phyloP scores from a whole-genome alignment of 768 basidiomycete genomes.

The Boletellus emodensis region DNA sequence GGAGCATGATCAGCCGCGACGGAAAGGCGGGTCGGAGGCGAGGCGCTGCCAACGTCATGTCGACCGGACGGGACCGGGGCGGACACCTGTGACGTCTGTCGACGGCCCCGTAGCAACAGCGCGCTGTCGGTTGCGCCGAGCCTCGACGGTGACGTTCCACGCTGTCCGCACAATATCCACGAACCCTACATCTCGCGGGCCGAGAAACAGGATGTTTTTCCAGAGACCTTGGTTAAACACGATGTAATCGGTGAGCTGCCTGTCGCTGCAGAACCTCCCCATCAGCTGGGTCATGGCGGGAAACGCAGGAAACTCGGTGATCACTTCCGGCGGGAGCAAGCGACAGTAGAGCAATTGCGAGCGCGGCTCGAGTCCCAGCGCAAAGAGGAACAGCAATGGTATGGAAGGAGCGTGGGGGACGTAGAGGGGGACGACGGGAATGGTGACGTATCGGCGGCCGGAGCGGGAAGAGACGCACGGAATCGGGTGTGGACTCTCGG shows the following conservation, averaged over 20 bases:
- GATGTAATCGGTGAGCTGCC: constrained; percentile 29
- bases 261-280: constrained; percentile 37
- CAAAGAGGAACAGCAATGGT: constrained; percentile 56
- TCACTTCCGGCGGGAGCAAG: constrained; percentile 48
- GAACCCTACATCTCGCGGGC: constrained; percentile 42
- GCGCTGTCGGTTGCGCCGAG: constrained; percentile 34
- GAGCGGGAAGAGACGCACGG: constrained; percentile 22
- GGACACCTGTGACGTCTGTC: constrained; percentile 9
- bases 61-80: constrained; percentile 9
- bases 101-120: constrained; percentile 8
- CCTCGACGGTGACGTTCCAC: constrained; percentile 75
- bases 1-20: constrained; percentile 14
- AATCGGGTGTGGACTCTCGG: constrained; percentile 33
- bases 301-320: constrained; percentile 59
- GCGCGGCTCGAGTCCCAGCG: constrained; percentile 48
- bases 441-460: constrained; percentile 36
- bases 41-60: constrained; percentile 17
- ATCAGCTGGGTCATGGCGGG: constrained; percentile 54
- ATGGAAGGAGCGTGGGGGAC: constrained; percentile 55
- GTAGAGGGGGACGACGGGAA: constrained; percentile 46
- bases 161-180: constrained; percentile 51
- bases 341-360: constrained; percentile 44
- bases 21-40: constrained; percentile 8
- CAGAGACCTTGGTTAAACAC: constrained; percentile 58
- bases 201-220: constrained; percentile 58